phyloP scores from a whole-genome alignment of 179 eudicot genomes.

The Corrigiola litoralis region DNA sequence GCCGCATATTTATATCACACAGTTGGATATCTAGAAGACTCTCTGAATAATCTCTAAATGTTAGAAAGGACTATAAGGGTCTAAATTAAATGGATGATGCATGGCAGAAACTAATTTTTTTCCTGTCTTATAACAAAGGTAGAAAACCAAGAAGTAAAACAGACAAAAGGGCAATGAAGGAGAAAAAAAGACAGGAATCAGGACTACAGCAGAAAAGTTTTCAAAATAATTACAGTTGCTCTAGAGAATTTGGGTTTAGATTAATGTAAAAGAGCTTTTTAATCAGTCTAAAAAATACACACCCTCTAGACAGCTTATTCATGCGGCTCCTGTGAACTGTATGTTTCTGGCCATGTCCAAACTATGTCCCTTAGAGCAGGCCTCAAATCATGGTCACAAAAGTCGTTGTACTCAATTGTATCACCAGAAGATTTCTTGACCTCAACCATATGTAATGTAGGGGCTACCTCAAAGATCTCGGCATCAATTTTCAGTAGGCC shows the following conservation, averaged over 20 bases:
- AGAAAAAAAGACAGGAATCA: no score
- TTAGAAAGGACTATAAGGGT: no score
- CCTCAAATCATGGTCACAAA: constrained; percentile 51
- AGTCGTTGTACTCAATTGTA: constrained; percentile 54
- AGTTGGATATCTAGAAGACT: no score
- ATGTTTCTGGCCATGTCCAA: constrained; percentile 49
- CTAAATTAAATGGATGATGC: no score
- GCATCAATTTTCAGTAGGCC: constrained; percentile 63
- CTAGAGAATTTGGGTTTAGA: not conserved
- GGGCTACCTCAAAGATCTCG: constrained; percentile 73
- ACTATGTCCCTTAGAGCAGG: constrained; percentile 64
- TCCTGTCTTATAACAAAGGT: no score
- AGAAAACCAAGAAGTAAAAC: no score
- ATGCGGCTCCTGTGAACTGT: constrained; percentile 11
- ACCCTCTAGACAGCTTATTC: constrained; percentile 8
- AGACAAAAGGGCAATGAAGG: no score
- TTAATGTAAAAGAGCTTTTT: constrained; percentile 6
- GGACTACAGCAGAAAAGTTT: not conserved
- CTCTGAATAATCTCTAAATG: no score
- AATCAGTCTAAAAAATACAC: constrained; percentile 3
- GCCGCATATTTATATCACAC: no score
- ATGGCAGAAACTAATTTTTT: no score
- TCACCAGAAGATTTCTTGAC: constrained; percentile 70
- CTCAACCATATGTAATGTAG: constrained; percentile 67
- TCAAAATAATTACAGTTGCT: not conserved